A percentile compares a stretch with the other conserved stretches of the same genome.
Conservation (phyloP, 768 basidiomycete genomes). For the Lentinula sp. region DNA sequence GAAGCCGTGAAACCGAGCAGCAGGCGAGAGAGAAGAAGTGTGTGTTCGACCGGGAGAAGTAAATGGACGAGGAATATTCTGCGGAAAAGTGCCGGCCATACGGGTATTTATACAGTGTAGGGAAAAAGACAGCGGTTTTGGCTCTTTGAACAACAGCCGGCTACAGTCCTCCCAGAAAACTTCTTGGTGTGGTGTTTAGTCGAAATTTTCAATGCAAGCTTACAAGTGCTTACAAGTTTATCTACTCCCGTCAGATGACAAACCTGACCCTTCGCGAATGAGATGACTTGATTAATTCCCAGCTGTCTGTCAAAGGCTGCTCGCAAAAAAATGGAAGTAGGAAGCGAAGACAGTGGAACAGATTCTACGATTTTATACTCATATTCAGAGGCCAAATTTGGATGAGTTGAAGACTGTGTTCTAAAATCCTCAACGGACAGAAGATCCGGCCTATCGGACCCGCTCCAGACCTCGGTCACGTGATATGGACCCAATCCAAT, state of each 20-base stretch:
- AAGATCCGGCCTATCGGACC: background rate
- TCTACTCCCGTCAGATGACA: background rate
- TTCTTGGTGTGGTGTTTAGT: background rate
- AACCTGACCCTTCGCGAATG: background rate
- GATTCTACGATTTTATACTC: background rate
- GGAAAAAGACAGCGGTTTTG: background rate
- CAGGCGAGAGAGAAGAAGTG: background rate
- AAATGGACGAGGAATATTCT: conserved; percentile 1
- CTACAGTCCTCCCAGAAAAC: background rate
- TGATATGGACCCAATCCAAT: too few relatives aligned
- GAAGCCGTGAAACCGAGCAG: background rate
- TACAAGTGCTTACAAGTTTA: background rate
- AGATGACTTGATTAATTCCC: background rate
- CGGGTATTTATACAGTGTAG: background rate
- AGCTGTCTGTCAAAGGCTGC: background rate
- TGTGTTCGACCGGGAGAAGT: conserved; percentile 2
- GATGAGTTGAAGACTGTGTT: background rate
- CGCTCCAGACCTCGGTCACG: too few relatives aligned
- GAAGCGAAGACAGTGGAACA: background rate
- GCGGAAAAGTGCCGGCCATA: conserved; percentile 1
- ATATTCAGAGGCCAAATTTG: background rate
- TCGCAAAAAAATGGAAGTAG: background rate
- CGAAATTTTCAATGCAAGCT: background rate
- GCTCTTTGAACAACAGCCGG: background rate
- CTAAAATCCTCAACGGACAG: background rate